phyloP scores from a whole-genome alignment of 2,329 filamentous ascomycete species.

The Fusarium proliferatum region DNA sequence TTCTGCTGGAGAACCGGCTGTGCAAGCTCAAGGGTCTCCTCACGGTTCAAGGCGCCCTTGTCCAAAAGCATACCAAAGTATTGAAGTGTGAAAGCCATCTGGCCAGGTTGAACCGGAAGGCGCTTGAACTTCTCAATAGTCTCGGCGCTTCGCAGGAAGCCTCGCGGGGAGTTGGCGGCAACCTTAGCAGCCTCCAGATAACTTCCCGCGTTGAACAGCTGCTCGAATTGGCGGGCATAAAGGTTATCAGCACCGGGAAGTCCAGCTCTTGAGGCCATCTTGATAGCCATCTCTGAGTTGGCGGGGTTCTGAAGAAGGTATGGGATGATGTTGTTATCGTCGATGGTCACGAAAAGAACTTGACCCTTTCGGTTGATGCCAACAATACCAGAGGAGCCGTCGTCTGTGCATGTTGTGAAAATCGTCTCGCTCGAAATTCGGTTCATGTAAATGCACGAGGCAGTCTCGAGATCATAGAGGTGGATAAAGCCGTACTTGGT shows the following conservation, averaged over 20 bases:
- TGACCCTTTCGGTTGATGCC: conserved; percentile 98
- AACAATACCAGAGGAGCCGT: conserved; percentile 86
- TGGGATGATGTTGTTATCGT: conserved; percentile 90
- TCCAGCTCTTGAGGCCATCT: conserved; percentile 93
- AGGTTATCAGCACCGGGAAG: conserved; percentile 94
- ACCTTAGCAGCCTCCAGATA: conserved; percentile 93
- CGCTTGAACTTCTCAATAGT: conserved; percentile 97
- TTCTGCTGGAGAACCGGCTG: conserved; percentile 93
- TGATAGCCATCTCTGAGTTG: conserved; percentile 92
- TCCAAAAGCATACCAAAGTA: conserved; percentile 98
- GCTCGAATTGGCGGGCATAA: conserved; percentile 92
- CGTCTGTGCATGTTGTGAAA: conserved; percentile 90
- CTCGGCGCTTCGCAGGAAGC: conserved; percentile 92
- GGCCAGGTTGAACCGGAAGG: conserved; percentile 80
- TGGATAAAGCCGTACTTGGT: conserved; percentile 99
- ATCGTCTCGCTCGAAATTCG: conserved; percentile 99
- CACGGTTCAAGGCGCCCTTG: conserved; percentile 91
- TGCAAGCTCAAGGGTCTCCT: conserved; percentile 94
- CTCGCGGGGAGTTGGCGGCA: conserved; percentile 94
- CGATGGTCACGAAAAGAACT: conserved; percentile 91
- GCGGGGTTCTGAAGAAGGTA: conserved; percentile 97
- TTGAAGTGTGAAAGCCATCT: conserved; percentile 94
- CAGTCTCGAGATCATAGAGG: conserved; percentile 96
- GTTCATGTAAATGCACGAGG: conserved; percentile 98
- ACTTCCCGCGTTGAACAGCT: conserved; percentile 81